A percentile compares a stretch with the other conserved stretches of the same genome.
Conservation (phyloP, 768 basidiomycete genomes). For the Hebeloma cylindrosporum region DNA sequence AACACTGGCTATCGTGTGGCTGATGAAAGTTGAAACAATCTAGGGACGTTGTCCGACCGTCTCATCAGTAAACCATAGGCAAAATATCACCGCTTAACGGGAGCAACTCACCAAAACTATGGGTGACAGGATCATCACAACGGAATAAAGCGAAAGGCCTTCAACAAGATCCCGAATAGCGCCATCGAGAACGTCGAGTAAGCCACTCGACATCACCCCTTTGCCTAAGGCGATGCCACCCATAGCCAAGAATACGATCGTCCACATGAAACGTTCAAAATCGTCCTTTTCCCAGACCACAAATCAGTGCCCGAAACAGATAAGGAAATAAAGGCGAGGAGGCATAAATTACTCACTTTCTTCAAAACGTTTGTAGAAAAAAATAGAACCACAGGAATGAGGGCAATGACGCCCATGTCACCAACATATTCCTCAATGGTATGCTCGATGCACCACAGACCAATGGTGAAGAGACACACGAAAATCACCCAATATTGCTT, state of each 20-base stretch:
- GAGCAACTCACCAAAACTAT: constrained; percentile 60
- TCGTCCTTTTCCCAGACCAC: constrained; percentile 64
- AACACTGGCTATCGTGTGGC: constrained; percentile 95
- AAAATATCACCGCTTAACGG: constrained; percentile 12
- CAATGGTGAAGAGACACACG: constrained; percentile 84
- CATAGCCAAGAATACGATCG: constrained; percentile 96
- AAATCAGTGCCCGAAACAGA: constrained; percentile 8
- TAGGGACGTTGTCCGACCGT: constrained; percentile 31
- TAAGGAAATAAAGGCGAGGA: constrained; percentile 8
- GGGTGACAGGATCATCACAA: constrained; percentile 68
- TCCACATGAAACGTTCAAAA: constrained; percentile 94
- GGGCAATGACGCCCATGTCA: constrained; percentile 97
- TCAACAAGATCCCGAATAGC: constrained; percentile 58
- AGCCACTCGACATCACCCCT: constrained; percentile 86
- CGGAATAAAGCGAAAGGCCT: constrained; percentile 63
- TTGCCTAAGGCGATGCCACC: constrained; percentile 96
- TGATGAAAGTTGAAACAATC: constrained; percentile 93
- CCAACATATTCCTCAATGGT: constrained; percentile 74
- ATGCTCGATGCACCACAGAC: constrained; percentile 87
- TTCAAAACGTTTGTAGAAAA: constrained; percentile 92
- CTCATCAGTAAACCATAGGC: constrained; percentile 8
- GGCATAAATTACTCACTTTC: constrained; percentile 56
- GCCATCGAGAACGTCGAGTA: constrained; percentile 75
- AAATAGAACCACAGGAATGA: constrained; percentile 90
- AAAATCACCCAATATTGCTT: constrained; percentile 91